Conservation (phyloP, 2,329 filamentous ascomycete genomes). For the Neoarthrinium moseri region DNA sequence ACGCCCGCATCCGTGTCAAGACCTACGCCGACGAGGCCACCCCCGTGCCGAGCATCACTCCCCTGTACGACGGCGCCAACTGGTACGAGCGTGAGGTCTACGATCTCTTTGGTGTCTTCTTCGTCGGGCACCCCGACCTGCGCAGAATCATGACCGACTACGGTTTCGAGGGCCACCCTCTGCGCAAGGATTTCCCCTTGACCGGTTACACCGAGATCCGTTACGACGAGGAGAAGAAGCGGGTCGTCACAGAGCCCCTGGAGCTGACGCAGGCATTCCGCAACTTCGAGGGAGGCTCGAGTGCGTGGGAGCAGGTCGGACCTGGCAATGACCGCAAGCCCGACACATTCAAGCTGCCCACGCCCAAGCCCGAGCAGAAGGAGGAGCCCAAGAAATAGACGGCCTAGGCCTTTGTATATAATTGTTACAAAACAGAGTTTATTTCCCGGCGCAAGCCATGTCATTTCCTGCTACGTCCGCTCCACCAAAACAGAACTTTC, state of each 20-base stretch:
- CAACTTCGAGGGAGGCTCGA: constrained; percentile 90
- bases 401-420: constrained; percentile 29
- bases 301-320: constrained; percentile 66
- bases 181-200: constrained; percentile 96
- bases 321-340: constrained; percentile 76
- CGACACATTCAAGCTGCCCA: constrained; percentile 89
- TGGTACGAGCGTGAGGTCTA: constrained; percentile 99
- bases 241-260: constrained; percentile 95
- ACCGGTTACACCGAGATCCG: constrained; percentile 97
- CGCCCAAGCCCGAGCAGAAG: constrained; percentile 90
- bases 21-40: constrained; percentile 97
- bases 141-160: constrained; percentile 99
- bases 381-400: constrained; percentile 89
- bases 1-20: constrained; percentile 95
- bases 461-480: background rate
- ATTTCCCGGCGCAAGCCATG: background rate
- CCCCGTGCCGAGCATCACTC: constrained; percentile 84
- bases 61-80: constrained; percentile 90
- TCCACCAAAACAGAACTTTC: too few relatives aligned
- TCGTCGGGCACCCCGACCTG: constrained; percentile 90
- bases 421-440: constrained; percentile 20
- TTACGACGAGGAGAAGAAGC: constrained; percentile 99
- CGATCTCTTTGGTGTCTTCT: constrained; percentile 97
- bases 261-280: constrained; percentile 98
- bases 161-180: constrained; percentile 94